Evolutionary conservation across 1,139 yeast species (phyloP).

Genomic region (Kurtzmaniella quercitrusa): DNA sequence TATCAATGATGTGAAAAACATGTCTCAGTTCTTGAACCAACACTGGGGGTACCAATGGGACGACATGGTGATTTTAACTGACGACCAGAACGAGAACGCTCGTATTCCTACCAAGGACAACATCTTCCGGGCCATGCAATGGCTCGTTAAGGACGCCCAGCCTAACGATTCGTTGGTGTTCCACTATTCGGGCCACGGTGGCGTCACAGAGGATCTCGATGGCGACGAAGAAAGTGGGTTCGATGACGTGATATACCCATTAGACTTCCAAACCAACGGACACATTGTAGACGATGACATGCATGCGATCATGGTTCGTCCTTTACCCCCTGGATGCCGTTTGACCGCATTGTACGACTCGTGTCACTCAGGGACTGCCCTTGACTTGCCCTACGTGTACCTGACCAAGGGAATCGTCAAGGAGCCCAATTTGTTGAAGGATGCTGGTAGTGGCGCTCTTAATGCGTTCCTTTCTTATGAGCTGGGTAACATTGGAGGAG

Average conservation of each 20-base stretch:
- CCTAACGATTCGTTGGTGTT: slow-evolving; percentile 85
- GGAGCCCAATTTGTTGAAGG: slow-evolving; percentile 84
- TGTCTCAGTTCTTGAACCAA: slow-evolving; percentile 51
- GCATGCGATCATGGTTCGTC: slow-evolving; percentile 76
- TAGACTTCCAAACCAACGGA: slow-evolving; percentile 74
- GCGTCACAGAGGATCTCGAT: slow-evolving; percentile 69
- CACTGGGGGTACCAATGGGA: slow-evolving; percentile 66
- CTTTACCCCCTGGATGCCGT: slow-evolving; percentile 78
- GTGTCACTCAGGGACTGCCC: slow-evolving; percentile 89
- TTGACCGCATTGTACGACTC: slow-evolving; percentile 88
- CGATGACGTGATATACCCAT: slow-evolving; percentile 89
- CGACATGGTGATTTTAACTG: slow-evolving; percentile 83
- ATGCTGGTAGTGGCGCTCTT: slow-evolving; percentile 75
- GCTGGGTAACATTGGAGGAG: slow-evolving; percentile 61
- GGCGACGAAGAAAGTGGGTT: slow-evolving; percentile 91
- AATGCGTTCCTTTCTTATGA: slow-evolving; percentile 71
- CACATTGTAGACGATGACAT: slow-evolving; percentile 79
- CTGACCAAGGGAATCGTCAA: slow-evolving; percentile 88
- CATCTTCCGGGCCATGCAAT: slow-evolving; percentile 81
- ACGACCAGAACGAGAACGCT: slow-evolving; percentile 60
- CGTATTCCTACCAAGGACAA: slow-evolving; percentile 74
- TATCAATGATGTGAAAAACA: slow-evolving; percentile 74
- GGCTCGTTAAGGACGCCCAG: slow-evolving; percentile 79
- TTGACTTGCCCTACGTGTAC: slow-evolving; percentile 86
- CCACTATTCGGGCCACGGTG: slow-evolving; percentile 95